Base-by-base conservation (phyloP, 192 early-diverging fungal species). In the Coemansia sp. region DNA sequence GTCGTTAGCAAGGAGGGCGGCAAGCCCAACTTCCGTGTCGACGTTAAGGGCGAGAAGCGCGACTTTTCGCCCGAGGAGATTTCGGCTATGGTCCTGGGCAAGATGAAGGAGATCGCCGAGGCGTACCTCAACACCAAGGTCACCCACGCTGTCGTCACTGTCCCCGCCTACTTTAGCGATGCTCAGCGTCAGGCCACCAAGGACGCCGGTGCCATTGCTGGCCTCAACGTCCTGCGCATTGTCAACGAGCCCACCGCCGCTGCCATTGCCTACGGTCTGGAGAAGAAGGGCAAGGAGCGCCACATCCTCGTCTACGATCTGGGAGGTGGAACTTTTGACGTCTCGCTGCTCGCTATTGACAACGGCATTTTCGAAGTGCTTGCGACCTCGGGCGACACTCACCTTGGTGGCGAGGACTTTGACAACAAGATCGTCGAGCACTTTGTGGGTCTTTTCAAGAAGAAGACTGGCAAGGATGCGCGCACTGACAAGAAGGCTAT, bases 221-320 rank as follows among this genome's bases (percentile, higher is more conserved):
- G 95, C 65, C 87, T 99, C 65, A 97, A 97, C 89, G 95, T 99
- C 60, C 92, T 96, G 76, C 96, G 97, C 87, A 99, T 99, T 88
- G 97, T 98, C 88, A 98, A 98, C 91, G 97, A 99, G 88, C 96
- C 97, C 72, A 98, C 97, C 62, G 96, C 97, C 60, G 97, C 97
- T 46, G 97, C 97, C 75, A 98, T 99, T 81, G 97, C 97, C 75
- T 99, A 98, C 82, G 96, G 96, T 89, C 89, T 98, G 68, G 96
- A 99, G 88, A 97, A 97, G 91, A 97, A 41, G 27, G 93, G 94
- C 71, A 94, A 97, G 88, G 89, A 89, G 82, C 69, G 91, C 94
- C 95, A 96, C 87, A 91, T 97, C 68, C 90, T 97, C 73, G 92
- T 98, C 74, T 98, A 95, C 87, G 97, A 98, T 90, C 89, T 98